Base-by-base conservation (phyloP, 2,329 filamentous ascomycete genomes). In the Colletotrichum cordylinicola region DNA sequence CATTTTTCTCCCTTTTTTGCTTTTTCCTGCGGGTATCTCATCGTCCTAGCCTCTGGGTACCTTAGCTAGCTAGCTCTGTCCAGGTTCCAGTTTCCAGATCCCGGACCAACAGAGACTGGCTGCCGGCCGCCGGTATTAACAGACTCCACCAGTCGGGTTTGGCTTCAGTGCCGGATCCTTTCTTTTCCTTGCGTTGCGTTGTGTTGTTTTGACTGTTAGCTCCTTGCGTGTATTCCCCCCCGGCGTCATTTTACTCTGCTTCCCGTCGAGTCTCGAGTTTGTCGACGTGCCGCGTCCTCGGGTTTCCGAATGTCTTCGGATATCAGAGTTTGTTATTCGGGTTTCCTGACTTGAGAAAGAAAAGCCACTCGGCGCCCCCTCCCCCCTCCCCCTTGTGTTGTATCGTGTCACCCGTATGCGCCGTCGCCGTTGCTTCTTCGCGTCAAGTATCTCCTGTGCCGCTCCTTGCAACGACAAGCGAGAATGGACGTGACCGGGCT, bases 91-190 rank as follows among this genome's bases (percentile, higher is more conserved):
- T 37, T 70, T 52, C 48, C 43, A 72, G 60, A 55, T 18, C n/a
- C 31, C 48, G 61, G 62, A 70, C 72, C 55, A 58, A 56, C 24
- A 72, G n/a, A 62, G 67, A 64, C 62, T 72, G 72, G 69, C 21
- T 72, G 73, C 69, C 73, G 69, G 69, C 43, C 60, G 61, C 43
- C 73, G 69, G 62, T 75, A 75, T 58, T 64, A 72, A 56, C 21
- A 21, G 37, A 52, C 56, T 67, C 69, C 69, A 72, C 69, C 62
- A 64, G 52, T 75, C 72, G 62, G 56, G 55, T 35, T 67, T 66
- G 24, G 43, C 18, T 56, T 48, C 69, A 72, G 56, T 72, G 37
- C 62, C 73, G 69, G 69, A 56, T 67, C 55, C 31, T 67, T 61
- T 60, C 27, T 43, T 60, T 48, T 37, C 61, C 2, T 0, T 21